Evolutionary conservation across 768 basidiomycete genomes (phyloP), one percentile per base, ranked within the genome.

Genomic region (Leccinum broughii): DNA sequence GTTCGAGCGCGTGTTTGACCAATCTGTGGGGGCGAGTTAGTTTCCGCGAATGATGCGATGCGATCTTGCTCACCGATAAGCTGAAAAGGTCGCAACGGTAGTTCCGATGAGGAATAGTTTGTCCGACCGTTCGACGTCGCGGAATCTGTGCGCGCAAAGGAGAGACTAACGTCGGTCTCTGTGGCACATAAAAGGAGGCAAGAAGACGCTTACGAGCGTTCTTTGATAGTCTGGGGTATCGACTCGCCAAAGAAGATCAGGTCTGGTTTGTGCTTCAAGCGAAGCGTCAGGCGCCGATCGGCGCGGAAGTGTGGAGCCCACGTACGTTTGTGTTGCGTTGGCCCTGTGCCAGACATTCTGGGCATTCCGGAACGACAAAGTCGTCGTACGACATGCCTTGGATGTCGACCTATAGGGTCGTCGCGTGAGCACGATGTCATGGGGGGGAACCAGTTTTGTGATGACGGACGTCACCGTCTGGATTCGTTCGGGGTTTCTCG

Each of bases 181-280:
- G 24, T 26, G 7, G 49, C 13, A 26, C 13, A 50, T 46, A 4
- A 5, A 51, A 22, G 4, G 28, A 56, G 24, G 34, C n/a, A 17
- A 2, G 4, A 15, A 32, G 51, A 34, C 26, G 20, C 88, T 69
- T 71, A 92, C 90, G 94, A 93, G 67, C 83, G 80, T 49, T 87
- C 83, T 69, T 84, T 89, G 54, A 90, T 80, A 37, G 76, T 60
- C 24, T 79, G 71, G 10, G 85, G 79, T 64, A 98, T 92, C 1
- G 92, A 90, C 76, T 96, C 95, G 34, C 95, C 95, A 67, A 95
- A 95, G 71, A 95, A 95, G 10, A 92, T 83, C 17, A 95, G 81
- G 48, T 88, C 86, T 0, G 93, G 89, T 76, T 94, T 95, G 59
- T 87, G 82, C 90, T 69, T 58, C n/a, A 13, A 51, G 44, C 20